Evolutionary conservation across 306 rosid species (phyloP).

Genomic region (Trifolium subterraneum): DNA sequence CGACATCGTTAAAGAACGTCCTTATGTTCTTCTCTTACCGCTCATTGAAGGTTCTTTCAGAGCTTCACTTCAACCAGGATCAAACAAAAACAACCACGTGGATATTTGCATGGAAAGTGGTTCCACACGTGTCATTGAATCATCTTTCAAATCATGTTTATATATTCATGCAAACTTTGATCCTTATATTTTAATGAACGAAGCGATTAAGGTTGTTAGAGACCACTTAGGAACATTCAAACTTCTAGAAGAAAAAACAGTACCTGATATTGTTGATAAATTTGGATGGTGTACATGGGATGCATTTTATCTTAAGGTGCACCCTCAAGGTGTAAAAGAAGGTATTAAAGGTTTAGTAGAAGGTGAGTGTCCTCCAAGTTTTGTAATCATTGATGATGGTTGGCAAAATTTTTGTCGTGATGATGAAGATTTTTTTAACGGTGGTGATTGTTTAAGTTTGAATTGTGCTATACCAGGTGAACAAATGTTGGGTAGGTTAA

Average conservation of each 20-base stretch:
- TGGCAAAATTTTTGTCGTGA: constrained; percentile 71
- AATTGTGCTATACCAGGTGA: constrained; percentile 53
- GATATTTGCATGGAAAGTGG: constrained; percentile 73
- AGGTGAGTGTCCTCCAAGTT: constrained; percentile 71
- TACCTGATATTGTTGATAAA: constrained; percentile 62
- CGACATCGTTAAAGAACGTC: constrained; percentile 41
- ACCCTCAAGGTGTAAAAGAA: constrained; percentile 59
- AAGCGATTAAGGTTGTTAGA: constrained; percentile 52
- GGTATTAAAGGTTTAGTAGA: constrained; percentile 60
- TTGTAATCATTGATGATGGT: constrained; percentile 72
- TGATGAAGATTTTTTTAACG: constrained; percentile 37
- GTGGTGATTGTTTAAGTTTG: constrained; percentile 43
- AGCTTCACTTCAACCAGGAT: constrained; percentile 55
- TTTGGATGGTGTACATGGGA: constrained; percentile 94
- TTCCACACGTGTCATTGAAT: constrained; percentile 50
- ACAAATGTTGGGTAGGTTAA: constrained; percentile 64
- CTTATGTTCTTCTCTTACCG: constrained; percentile 67
- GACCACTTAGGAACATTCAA: constrained; percentile 56
- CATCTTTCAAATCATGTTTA: constrained; percentile 50
- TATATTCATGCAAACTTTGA: constrained; percentile 61
- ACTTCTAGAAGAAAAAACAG: constrained; percentile 64
- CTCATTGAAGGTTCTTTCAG: constrained; percentile 67
- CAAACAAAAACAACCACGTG: constrained; percentile 34
- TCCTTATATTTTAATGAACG: constrained; percentile 52
- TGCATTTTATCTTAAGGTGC: constrained; percentile 72